A percentile compares a stretch with the other conserved stretches of the same genome.
These are phyloP conservation scores for Pythium dissimile DNA, from an alignment of 352 stramenopile species.

Conservation along the genomic window DNA sequence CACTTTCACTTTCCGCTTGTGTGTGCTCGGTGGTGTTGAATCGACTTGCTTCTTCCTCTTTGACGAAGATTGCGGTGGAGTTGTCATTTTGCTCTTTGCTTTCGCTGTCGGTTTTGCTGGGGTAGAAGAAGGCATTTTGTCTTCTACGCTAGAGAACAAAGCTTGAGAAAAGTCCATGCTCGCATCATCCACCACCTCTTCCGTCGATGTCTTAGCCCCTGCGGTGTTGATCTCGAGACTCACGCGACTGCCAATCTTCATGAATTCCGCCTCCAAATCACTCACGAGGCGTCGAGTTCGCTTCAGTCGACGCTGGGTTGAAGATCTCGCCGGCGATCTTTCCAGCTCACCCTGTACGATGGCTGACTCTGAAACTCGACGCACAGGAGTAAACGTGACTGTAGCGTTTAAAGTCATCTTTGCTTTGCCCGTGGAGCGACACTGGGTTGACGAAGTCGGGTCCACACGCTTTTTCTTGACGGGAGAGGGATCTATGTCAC, in stretches of 20 bases:
- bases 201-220: slow-evolving; percentile 6
- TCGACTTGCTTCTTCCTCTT: neutral
- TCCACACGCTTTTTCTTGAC: slow-evolving; percentile 4
- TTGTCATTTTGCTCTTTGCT: neutral
- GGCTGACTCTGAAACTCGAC: neutral
- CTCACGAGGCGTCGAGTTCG: slow-evolving; percentile 12
- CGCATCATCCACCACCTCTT: neutral
- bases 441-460: neutral
- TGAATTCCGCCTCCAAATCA: slow-evolving; percentile 19
- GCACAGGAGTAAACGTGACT: slow-evolving; percentile 1
- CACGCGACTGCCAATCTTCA: slow-evolving; percentile 20
- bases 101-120: neutral
- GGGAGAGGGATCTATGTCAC: slow-evolving; percentile 5
- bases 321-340: neutral
- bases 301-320: slow-evolving; percentile 10
- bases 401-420: neutral
- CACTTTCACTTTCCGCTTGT: slow-evolving; percentile 20
- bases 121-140: neutral
- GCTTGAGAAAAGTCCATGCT: slow-evolving; percentile 13
- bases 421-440: neutral
- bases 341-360: neutral
- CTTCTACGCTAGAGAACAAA: neutral
- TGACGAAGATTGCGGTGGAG: neutral
- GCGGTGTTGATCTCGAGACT: slow-evolving; percentile 7
- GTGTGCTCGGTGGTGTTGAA: slow-evolving; percentile 1